Conservation (phyloP, 192 early-diverging fungal genomes). For the Coemansia sp. region DNA sequence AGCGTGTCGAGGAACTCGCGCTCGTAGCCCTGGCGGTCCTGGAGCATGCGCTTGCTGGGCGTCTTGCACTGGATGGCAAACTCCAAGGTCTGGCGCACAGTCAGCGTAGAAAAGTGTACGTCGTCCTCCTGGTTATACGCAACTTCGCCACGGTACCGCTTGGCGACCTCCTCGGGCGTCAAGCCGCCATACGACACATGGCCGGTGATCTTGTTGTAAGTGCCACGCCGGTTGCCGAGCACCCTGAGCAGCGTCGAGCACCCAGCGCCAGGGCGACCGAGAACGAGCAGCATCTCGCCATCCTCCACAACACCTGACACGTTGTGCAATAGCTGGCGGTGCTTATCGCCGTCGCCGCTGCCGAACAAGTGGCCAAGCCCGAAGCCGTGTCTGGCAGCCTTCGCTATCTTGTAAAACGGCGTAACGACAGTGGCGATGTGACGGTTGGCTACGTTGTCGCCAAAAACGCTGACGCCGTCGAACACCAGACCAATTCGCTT, state of each 20-base stretch:
- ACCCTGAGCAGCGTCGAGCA: constrained; percentile 66
- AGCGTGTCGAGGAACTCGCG: constrained; percentile 55
- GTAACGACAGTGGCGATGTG: constrained; percentile 46
- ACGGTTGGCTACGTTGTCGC: constrained; percentile 26
- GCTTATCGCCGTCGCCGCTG: not conserved
- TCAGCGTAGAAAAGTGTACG: constrained; percentile 74
- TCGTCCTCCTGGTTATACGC: constrained; percentile 82
- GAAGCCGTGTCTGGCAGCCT: constrained; percentile 18
- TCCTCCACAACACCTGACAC: constrained; percentile 67
- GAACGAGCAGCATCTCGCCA: constrained; percentile 71
- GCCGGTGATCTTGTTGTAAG: constrained; percentile 57
- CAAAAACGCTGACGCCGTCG: constrained; percentile 36
- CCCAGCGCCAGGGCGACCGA: constrained; percentile 67
- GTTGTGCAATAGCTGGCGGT: constrained; percentile 54
- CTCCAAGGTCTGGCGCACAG: constrained; percentile 73
- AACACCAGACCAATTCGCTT: constrained; percentile 52
- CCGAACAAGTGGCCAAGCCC: constrained; percentile 13
- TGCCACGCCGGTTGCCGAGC: constrained; percentile 61
- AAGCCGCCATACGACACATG: constrained; percentile 68
- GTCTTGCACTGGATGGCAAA: constrained; percentile 76
- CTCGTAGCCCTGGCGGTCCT: constrained; percentile 62
- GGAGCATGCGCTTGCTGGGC: constrained; percentile 64
- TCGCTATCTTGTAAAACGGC: constrained; percentile 35
- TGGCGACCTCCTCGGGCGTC: constrained; percentile 56
- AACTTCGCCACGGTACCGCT: constrained; percentile 69